Percentiles rank a stretch among this genome's conserved stretches.
These are phyloP conservation scores for Leccinellum albellum DNA, from an alignment of 768 basidiomycete species.

Conservation along the genomic window DNA sequence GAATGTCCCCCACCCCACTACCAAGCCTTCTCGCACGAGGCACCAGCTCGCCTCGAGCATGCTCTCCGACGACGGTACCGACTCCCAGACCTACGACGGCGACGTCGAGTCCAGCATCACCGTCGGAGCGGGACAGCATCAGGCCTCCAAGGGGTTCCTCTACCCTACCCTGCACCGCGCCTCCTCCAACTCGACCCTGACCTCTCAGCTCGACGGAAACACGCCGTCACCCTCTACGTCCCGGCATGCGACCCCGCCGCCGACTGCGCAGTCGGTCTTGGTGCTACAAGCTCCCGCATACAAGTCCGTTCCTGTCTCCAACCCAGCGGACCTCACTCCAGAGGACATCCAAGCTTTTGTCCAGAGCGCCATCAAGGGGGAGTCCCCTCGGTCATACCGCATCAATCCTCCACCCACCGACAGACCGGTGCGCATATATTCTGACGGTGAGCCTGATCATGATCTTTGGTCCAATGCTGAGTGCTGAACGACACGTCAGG, in stretches of 20 bases:
- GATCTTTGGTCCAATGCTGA: background rate
- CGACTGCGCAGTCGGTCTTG: constrained; percentile 28
- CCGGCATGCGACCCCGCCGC: constrained; percentile 18
- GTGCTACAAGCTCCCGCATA: constrained; percentile 39
- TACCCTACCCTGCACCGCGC: constrained; percentile 35
- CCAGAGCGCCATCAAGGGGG: constrained; percentile 69
- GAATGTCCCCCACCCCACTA: constrained; percentile 24
- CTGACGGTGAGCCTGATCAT: constrained; percentile 64
- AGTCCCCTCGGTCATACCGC: constrained; percentile 62
- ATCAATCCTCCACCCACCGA: constrained; percentile 81
- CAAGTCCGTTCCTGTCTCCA: constrained; percentile 41
- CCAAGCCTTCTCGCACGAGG: constrained; percentile 29
- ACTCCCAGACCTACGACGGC: constrained; percentile 88
- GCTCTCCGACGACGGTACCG: constrained; percentile 68
- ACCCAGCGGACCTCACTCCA: constrained; percentile 62
- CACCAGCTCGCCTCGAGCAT: constrained; percentile 55
- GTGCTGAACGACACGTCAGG: constrained; percentile 41
- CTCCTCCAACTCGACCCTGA: constrained; percentile 54
- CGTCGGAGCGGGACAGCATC: constrained; percentile 43
- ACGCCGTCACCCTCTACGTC: constrained; percentile 17
- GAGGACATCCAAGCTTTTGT: constrained; percentile 83
- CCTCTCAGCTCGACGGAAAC: constrained; percentile 35
- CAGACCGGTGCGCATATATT: constrained; percentile 85
- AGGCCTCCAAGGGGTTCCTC: constrained; percentile 26
- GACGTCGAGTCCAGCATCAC: constrained; percentile 81